Base-by-base conservation (phyloP, 148 eudicot genomes). In the Vaccinium myrtillus region DNA sequence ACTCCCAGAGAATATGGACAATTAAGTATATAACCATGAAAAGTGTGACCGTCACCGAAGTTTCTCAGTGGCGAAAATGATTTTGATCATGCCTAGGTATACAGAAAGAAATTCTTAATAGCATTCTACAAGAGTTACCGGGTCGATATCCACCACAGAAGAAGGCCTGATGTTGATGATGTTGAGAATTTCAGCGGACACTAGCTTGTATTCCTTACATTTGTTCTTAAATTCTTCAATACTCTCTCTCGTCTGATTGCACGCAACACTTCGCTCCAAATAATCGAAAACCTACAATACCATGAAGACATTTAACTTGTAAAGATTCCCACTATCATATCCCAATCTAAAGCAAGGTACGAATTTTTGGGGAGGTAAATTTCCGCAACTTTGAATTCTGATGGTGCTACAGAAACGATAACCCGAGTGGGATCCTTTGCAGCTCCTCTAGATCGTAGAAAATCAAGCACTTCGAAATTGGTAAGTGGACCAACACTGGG, bases 211-310 rank as follows among this genome's bases (percentile, higher is more conserved):
- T 14, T 84, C 88, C 86, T 89, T 87, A 14, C 84, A 86, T 79
- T 94, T 92, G 79, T 82, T 90, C 30, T 87, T 18, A 75, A 92
- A 90, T 16, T 89, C 90, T 54, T 19, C 50, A 43, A 96, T 84
- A 63, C 73, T 89, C 70, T 94, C 94, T 83, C 87, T 90, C 3
- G 94, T 91, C 84, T 94, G 98, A 87, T 83, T 83, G 84, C 88
- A 85, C 63, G 97, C 94, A 81, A 88, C 88, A 82, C 86, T 93
- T 75, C 85, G 87, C 86, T 90, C 92, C 86, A 96, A 87, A 87
- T 96, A 93, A 90, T 96, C 94, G 89, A 82, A 96, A 83, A 94
- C 98, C 98, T 95, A 83, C 39, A 85, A 75, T 23, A 83, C 43
- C 86, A 76, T 21, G 80, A 80, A 80, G 4, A 51, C 25, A 73